Evolutionary conservation across 495 filamentous ascomycete genomes (phyloP).

Genomic region (Neurospora sp.): DNA sequence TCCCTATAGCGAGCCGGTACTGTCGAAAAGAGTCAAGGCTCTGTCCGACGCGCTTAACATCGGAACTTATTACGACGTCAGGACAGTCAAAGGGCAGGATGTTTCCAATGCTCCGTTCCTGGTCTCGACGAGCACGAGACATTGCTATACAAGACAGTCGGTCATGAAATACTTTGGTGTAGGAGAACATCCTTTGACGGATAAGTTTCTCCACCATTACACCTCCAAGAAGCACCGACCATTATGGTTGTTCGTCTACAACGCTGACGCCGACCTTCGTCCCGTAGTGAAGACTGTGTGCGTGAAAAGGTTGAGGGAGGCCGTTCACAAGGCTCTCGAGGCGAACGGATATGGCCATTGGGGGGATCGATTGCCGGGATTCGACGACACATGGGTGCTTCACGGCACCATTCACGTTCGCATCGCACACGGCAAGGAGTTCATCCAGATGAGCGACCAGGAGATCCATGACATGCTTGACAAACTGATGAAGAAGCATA

Average conservation of each 20-base stretch:
- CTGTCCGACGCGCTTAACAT: neutral
- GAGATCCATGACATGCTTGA: neutral
- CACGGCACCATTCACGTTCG: constrained; percentile 20
- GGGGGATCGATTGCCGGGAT: constrained; percentile 27
- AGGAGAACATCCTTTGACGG: constrained; percentile 23
- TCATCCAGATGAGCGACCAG: constrained; percentile 2
- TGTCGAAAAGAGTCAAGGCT: neutral
- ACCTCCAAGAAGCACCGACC: constrained; percentile 19
- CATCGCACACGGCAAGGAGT: constrained; percentile 9
- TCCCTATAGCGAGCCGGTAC: neutral
- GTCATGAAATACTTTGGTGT: constrained; percentile 19
- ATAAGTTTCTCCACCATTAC: constrained; percentile 18
- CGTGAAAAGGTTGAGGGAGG: constrained; percentile 38
- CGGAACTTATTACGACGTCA: neutral
- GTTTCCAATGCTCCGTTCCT: neutral
- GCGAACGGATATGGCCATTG: constrained; percentile 44
- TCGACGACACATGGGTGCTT: constrained; percentile 1
- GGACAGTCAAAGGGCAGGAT: neutral
- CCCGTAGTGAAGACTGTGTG: constrained; percentile 45
- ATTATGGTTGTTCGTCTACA: constrained; percentile 42
- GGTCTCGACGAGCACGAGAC: neutral
- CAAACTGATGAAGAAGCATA: neutral
- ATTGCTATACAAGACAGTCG: neutral
- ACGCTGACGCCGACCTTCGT: constrained; percentile 18
- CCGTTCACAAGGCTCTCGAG: constrained; percentile 46